Evolutionary conservation across 441 rosid genomes (phyloP), one percentile per base, ranked within the genome.

Genomic region (Omphalea diandra): DNA sequence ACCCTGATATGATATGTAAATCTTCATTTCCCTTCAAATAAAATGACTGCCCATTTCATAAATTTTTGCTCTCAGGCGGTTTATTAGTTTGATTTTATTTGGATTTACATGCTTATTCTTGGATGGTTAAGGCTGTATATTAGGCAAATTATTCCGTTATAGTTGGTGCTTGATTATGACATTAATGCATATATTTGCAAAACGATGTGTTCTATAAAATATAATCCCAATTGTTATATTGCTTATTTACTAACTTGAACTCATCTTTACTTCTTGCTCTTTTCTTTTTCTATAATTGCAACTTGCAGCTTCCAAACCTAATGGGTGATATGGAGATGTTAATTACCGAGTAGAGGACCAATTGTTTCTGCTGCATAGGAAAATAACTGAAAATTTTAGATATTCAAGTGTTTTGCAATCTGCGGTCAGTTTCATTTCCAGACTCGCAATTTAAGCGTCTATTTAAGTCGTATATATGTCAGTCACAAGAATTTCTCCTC

Each of bases 291-390:
- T n/a, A n/a, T n/a, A n/a, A n/a, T 71, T 20, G 20, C 20, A 59
- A 53, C 70, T 64, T 76, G 81, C 90, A 88, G 93, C 75, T 83
- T 68, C 83, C 84, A 31, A 70, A 78, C 64, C 74, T 77, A 10
- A 67, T 58, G 0, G 79, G 74, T 43, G 95, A 83, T 61, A 73
- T 73, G 50, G 82, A 82, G 73, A 84, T 87, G 90, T 82, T 93
- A 40, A 63, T 85, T 54, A 86, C 93, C 0, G 91, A 88, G 78
- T 93, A 86, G 83, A 54, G 15, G 64, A 18, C 41, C 55, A 46
- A 76, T 43, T 15, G 4, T 59, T 36, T 49, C 60, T 71, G 63
- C 65, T 35, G 24, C 20, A 50, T 54, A 32, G 33, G 5, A 60
- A 56, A 20, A 31, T 14, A 10, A 18, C 55, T 20, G 55, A 57